Evolutionary conservation across 345 rosid species (phyloP), one percentile per base, ranked within the genome.

Genomic region (Dovyalis caffra): DNA sequence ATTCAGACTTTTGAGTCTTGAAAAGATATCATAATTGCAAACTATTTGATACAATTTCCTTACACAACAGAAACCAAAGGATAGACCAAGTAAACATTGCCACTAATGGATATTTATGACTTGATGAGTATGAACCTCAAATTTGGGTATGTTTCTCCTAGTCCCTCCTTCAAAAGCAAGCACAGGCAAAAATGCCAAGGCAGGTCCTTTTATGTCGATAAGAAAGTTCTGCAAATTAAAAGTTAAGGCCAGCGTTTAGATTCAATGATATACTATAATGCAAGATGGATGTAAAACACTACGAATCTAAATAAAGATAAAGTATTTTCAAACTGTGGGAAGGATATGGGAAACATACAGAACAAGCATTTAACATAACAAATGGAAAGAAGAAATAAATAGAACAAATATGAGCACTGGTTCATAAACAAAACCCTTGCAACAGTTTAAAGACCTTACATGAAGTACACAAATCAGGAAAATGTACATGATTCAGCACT

Each of bases 131-230:
- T 43, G 49, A 43, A 43, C 49, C 49, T 43, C 49, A 43, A 43
- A 43, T 43, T 43, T 43, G 49, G 67, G 67, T 77, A 89, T 85
- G 71, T 89, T 92, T 84, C 88, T 90, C 81, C 89, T 73, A 57
- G 97, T 90, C 47, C 91, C 96, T 76, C 98, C 97, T 84, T 94
- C 94, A 71, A 94, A 92, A 33, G 96, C 94, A 84, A 92, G 94
- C 78, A 84, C 90, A 8, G 94, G 96, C 79, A 94, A 85, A 83
- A 85, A 84, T 51, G 88, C 96, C 66, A 90, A 29, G 15, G 86
- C 79, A 9, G 92, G 88, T 79, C 97, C 97, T 82, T 92, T 87
- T 40, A 94, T 88, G 83, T 94, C 97, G 64, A 94, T 81, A 67
- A 89, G 79, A 79, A 88, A 90, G 80, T 92, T 84, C 92, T 90